Conservation (phyloP, 2,329 filamentous ascomycete species). For the Fusarium ramigenum region DNA sequence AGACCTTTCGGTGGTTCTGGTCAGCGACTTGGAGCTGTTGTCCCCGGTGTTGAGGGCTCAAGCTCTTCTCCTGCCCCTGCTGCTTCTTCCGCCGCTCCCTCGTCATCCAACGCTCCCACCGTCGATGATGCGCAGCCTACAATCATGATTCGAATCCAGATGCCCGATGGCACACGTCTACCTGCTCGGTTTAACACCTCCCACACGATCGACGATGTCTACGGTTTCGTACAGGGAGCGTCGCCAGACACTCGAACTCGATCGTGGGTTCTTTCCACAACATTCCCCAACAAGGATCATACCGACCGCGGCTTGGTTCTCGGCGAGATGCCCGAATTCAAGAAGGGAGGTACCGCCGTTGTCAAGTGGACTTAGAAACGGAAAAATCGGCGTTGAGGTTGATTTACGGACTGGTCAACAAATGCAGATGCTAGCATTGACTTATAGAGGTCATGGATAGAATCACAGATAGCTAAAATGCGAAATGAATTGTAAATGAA, state of each 20-base stretch:
- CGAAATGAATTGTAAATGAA: neutral
- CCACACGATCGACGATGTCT: constrained; percentile 81
- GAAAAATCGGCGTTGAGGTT: constrained; percentile 32
- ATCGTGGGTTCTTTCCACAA: constrained; percentile 81
- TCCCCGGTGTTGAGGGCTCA: constrained; percentile 64
- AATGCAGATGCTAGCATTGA: constrained; percentile 8
- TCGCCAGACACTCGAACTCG: constrained; percentile 65
- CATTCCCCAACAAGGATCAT: constrained; percentile 84
- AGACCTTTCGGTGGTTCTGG: constrained; percentile 78
- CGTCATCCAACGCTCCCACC: constrained; percentile 47
- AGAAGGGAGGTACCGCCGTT: constrained; percentile 71
- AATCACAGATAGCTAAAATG: constrained; percentile 2
- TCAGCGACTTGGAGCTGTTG: constrained; percentile 79
- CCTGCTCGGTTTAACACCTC: constrained; percentile 84
- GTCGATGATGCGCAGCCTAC: constrained; percentile 75
- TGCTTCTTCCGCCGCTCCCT: constrained; percentile 43
- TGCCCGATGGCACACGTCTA: constrained; percentile 79
- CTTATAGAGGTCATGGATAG: constrained; percentile 24
- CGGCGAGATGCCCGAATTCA: constrained; percentile 71
- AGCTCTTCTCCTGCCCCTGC: constrained; percentile 27
- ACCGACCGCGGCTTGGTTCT: constrained; percentile 70
- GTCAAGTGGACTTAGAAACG: constrained; percentile 63
- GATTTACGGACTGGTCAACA: constrained; percentile 8
- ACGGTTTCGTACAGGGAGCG: constrained; percentile 75
- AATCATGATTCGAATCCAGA: constrained; percentile 77